Evolutionary conservation across 257 asterid genomes (phyloP).

Genomic region (Nicotiana knightiana): DNA sequence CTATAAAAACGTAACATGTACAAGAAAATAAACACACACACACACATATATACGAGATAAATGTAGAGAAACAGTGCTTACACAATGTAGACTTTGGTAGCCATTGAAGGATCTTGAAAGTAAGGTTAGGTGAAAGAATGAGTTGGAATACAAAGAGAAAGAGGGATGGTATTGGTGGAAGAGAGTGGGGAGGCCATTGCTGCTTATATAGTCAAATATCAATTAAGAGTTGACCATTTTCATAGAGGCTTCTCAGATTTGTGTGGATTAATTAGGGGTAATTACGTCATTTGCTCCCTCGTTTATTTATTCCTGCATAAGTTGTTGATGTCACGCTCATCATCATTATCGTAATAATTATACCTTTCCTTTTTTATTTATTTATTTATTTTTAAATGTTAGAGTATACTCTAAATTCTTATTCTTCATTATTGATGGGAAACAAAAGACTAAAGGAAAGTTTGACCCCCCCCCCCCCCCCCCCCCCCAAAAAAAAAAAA

Average conservation of each 20-base stretch:
- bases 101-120: constrained; percentile 31
- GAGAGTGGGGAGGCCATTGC: constrained; percentile 8
- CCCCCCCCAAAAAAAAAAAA: no score
- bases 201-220: constrained; percentile 18
- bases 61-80: constrained; percentile 21
- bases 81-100: constrained; percentile 55
- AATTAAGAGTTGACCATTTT: constrained; percentile 23
- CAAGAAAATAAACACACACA: background rate
- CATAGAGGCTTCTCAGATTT: background rate
- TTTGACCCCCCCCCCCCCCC: background rate
- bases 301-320: background rate
- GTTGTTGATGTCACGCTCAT: constrained; percentile 39
- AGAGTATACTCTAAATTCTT: background rate
- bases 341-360: constrained; percentile 26
- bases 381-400: background rate
- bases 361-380: background rate
- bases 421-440: background rate
- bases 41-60: background rate
- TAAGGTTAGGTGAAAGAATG: constrained; percentile 17
- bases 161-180: background rate
- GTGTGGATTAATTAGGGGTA: background rate
- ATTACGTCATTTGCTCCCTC: background rate
- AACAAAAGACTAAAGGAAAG: background rate
- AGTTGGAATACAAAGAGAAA: background rate
- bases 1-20: background rate